A percentile compares a stretch with the other conserved stretches of the same genome.
phyloP scores from a whole-genome alignment of 352 stramenopile species.

The Globisporangium irregulare region DNA sequence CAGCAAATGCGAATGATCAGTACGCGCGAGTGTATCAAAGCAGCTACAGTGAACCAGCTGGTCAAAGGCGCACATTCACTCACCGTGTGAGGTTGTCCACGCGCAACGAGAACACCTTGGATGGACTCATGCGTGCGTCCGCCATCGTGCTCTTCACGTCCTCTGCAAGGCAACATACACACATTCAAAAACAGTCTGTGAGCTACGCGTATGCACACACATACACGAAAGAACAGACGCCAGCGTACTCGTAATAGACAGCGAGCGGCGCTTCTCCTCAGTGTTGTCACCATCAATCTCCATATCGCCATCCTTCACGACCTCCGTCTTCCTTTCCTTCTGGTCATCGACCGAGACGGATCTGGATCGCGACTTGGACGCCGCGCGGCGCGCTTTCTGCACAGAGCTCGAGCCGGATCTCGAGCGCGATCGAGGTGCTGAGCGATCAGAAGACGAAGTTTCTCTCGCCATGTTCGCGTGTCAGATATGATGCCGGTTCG shows the following conservation, averaged over 20 bases:
- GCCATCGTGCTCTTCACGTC: slow-evolving; percentile 5
- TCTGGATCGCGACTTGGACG: slow-evolving; percentile 11
- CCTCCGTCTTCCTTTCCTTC: not conserved
- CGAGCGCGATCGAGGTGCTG: slow-evolving; percentile 6
- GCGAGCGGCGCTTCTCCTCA: slow-evolving; percentile 1
- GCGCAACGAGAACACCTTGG: slow-evolving; percentile 41
- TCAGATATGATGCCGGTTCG: not conserved
- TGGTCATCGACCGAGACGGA: not conserved
- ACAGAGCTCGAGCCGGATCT: not conserved
- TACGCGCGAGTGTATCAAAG: not conserved
- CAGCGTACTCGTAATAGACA: slow-evolving; percentile 2
- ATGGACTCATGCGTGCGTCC: slow-evolving; percentile 13
- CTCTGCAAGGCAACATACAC: slow-evolving; percentile 1
- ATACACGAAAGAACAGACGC: not conserved
- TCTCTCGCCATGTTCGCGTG: slow-evolving; percentile 1
- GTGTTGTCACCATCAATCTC: not conserved
- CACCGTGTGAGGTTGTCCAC: slow-evolving; percentile 81
- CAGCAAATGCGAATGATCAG: not conserved
- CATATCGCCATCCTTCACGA: not conserved
- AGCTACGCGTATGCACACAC: not conserved
- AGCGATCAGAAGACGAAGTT: not conserved
- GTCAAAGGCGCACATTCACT: not conserved
- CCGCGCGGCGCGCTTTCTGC: not conserved
- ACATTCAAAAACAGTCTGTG: not conserved
- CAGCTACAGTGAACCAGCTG: not conserved